These are phyloP conservation scores for Lactifluus rugatus DNA, from an alignment of 768 basidiomycete species.

Conservation along the genomic window DNA sequence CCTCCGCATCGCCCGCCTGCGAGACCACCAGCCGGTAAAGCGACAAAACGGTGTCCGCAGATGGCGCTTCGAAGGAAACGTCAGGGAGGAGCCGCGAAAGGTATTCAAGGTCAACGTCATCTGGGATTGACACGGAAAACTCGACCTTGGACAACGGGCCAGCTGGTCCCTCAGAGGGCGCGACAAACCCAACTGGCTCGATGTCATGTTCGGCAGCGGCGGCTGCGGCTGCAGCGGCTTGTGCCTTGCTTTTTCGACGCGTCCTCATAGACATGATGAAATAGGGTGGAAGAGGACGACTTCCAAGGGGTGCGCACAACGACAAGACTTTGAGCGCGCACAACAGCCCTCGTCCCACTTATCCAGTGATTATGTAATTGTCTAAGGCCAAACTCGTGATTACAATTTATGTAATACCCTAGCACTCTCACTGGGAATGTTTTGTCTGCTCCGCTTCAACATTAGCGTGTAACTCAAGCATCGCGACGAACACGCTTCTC, in stretches of 20 bases:
- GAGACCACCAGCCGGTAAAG: constrained; percentile 54
- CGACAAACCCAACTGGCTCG: constrained; percentile 26
- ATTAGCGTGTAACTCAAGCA: too few relatives aligned
- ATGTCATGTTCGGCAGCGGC: constrained; percentile 17
- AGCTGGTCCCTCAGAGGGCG: constrained; percentile 26
- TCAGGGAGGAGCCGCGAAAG: constrained; percentile 56
- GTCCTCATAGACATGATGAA: constrained; percentile 42
- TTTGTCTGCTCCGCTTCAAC: too few relatives aligned
- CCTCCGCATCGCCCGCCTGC: constrained; percentile 47
- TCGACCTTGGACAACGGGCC: constrained; percentile 31
- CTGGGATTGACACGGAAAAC: constrained; percentile 42
- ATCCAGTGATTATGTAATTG: constrained; percentile 1
- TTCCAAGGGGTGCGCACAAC: too few relatives aligned
- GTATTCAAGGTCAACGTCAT: constrained; percentile 55
- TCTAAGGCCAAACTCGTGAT: too few relatives aligned
- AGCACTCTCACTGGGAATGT: too few relatives aligned
- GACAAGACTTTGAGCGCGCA: too few relatives aligned
- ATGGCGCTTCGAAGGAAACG: constrained; percentile 43
- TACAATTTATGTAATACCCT: too few relatives aligned
- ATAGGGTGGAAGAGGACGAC: neutral
- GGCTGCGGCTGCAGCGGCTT: constrained; percentile 31
- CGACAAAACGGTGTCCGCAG: constrained; percentile 48
- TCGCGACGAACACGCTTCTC: too few relatives aligned
- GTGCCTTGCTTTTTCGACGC: constrained; percentile 52
- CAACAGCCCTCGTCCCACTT: too few relatives aligned